Evolutionary conservation across 352 stramenopile genomes (phyloP), one percentile per base, ranked within the genome.

Genomic region (Globisporangium barbulae): DNA sequence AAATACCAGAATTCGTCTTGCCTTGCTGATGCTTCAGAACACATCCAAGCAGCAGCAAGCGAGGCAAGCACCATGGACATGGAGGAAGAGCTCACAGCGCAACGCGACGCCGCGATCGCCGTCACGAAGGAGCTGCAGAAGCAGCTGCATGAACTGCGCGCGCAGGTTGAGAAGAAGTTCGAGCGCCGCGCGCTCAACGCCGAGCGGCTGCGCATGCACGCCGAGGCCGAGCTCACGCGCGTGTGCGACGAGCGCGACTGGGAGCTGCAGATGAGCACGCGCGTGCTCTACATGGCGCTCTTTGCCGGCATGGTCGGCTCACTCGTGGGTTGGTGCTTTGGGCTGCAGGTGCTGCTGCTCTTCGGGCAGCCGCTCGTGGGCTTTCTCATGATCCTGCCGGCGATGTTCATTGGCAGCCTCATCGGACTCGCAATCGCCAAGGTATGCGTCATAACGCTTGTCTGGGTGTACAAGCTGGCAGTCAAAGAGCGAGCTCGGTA

Each of bases 61-160:
- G 35, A 37, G 9, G 15, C 2, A 19, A 44, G 7, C 52, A 22
- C 33, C 4, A 59, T 60, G 59, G 76, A 63, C 33, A 84, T 91
- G 83, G 83, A 91, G 55, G 80, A 89, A 58, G 83, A 91, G 68
- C 69, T 91, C 25, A 75, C 82, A 31, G 83, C 83, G 42, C 83
- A 91, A 78, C 80, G 83, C 41, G 83, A 91, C 50, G 83, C 83
- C 25, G 83, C 83, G 37, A 87, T 91, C 61, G 83, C 83, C 53
- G 83, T 91, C 56, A 86, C 78, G 21, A 85, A 86, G 62, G 83
- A 91, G 72, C 72, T 91, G 25, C 83, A 90, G 70, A 71, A 75
- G 15, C 77, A 91, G 62, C 60, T 89, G 62, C 73, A 89, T 56
- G 71, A 53, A 8, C 70, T 85, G 47, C 75, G 75, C 28, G 73